Evolutionary conservation across 257 asterid genomes (phyloP).

Genomic region (Solanum gracilifrons): DNA sequence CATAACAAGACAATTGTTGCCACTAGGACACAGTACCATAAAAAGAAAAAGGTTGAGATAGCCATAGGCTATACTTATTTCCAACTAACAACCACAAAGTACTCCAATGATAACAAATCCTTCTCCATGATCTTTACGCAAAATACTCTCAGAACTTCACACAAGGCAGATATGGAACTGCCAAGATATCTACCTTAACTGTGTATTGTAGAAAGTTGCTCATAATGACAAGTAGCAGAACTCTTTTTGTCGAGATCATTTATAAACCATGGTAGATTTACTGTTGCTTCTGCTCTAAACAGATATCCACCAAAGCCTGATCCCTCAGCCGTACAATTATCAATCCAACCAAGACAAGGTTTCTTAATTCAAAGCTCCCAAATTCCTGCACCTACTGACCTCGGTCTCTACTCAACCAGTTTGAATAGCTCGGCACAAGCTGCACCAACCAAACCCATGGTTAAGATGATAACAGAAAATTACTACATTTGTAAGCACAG

Average conservation of each 20-base stretch:
- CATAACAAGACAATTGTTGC: neutral
- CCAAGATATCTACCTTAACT: neutral
- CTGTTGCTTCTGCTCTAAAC: conserved; percentile 20
- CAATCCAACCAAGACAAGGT: conserved; percentile 43
- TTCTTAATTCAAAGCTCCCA: conserved; percentile 27
- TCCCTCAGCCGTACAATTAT: conserved; percentile 15
- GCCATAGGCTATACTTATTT: conserved; percentile 13
- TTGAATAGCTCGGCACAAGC: conserved; percentile 76
- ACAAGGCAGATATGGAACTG: conserved; percentile 5
- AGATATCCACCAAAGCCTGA: conserved; percentile 22
- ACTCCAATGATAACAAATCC: conserved; percentile 1
- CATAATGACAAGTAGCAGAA: conserved; percentile 28
- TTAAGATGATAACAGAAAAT: neutral
- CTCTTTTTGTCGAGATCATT: conserved; percentile 9
- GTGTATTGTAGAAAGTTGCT: conserved; percentile 14
- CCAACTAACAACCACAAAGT: neutral
- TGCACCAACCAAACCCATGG: conserved; percentile 5
- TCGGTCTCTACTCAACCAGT: conserved; percentile 44
- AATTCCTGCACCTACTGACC: conserved; percentile 38
- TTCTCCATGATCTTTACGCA: neutral
- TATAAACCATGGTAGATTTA: conserved; percentile 23
- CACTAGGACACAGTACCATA: neutral
- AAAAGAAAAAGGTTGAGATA: neutral
- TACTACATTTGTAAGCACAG: neutral
- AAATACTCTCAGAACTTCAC: neutral